Evolutionary conservation across 2,329 filamentous ascomycete species (phyloP).

Genomic region (Fusarium illudens): DNA sequence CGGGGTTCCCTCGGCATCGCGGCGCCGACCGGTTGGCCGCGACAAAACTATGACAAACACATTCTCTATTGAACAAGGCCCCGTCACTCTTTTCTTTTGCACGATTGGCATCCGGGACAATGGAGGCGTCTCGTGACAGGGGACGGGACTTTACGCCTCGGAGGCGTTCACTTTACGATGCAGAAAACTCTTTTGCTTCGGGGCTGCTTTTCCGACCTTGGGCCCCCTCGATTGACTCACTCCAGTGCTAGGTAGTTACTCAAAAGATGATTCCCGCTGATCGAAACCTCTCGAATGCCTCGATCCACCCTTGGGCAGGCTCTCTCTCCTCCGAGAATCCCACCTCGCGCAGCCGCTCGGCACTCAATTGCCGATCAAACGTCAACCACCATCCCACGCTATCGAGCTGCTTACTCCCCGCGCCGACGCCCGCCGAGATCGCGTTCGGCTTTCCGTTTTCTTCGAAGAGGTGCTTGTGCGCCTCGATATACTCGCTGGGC

Average conservation of each 20-base stretch:
- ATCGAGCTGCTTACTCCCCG: conserved; percentile 51
- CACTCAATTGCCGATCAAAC: conserved; percentile 58
- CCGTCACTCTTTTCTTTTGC: background rate
- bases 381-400: conserved; percentile 56
- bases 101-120: background rate
- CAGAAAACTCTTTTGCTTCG: background rate
- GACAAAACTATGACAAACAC: conserved; percentile 16
- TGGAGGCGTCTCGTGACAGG: background rate
- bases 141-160: background rate
- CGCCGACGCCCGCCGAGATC: conserved; percentile 46
- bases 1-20: conserved; percentile 21
- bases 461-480: conserved; percentile 43
- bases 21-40: background rate
- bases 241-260: background rate
- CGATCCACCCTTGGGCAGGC: conserved; percentile 52
- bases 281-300: conserved; percentile 53
- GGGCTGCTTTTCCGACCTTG: background rate
- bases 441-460: conserved; percentile 34
- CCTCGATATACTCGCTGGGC: conserved; percentile 46
- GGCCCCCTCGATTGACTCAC: background rate
- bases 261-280: conserved; percentile 52
- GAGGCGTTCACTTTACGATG: background rate
- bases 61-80: background rate
- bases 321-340: conserved; percentile 52
- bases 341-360: conserved; percentile 49